Base-by-base conservation (phyloP, 495 filamentous ascomycete species). In the Jackrogersella minutella region DNA sequence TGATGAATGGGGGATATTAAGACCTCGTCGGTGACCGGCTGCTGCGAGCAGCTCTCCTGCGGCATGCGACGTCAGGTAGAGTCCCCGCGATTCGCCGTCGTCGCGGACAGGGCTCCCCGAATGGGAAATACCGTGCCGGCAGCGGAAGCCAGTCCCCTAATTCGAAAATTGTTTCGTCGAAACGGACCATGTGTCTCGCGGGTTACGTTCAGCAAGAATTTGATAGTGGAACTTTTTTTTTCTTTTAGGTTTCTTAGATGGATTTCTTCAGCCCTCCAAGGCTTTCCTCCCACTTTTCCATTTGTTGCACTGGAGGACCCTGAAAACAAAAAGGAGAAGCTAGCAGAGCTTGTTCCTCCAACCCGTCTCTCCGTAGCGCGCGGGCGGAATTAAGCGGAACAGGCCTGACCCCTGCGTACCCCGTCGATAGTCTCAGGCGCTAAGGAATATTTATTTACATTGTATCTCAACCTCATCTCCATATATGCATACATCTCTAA, bases 361-460 rank as follows among this genome's bases (percentile, higher is more conserved):
- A 53, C 26, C 56, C 34, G 22, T 40, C 30, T 17, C 46, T 31
- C 44, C 46, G 50, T 58, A 69, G 55, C 60, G 59, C 43, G 36
- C 55, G 49, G 56, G 51, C 43, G 56, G 55, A 37, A 46, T 51
- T 31, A 56, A 60, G 39, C 37, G 60, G 51, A 21, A 14, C 26
- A 52, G 40, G 49, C 16, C 34, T 58, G 11, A 69, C 31, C 66
- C 66, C 60, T 64, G 60, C 37, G 41, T 14, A 6, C 14, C 31
- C 55, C 60, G 66, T 64, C 60, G 56, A 69, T 69, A 69, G 60
- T 64, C 60, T 52, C 49, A 37, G 60, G 49, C 60, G 60, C 56
- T 58, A 69, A 62, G 31, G 34, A 54, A 39, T 14, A 14, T 47
- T 8, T 28, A 54, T 33, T 13, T 40, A 30, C 13, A 14, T 56